Base-by-base conservation (phyloP, 306 rosid species). In the Corylus heterophylla region DNA sequence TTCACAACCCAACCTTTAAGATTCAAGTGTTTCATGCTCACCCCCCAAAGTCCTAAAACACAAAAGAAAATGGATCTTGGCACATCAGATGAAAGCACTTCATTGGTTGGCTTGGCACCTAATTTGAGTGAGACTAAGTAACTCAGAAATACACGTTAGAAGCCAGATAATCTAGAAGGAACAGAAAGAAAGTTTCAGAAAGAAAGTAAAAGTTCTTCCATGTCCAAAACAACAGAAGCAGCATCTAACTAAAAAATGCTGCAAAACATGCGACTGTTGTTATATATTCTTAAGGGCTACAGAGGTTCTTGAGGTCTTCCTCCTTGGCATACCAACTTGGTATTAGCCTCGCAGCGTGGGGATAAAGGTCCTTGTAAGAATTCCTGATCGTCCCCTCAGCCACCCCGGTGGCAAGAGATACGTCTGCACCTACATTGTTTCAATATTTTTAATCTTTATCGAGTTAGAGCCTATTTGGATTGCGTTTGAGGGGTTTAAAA, bases 311-410 rank as follows among this genome's bases (percentile, higher is more conserved):
- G 69, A 93, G 79, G 87, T 89, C 96, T 84, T 88, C 97, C 74
- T 89, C 98, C 73, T 88, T 90, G 8, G 97, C 99, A 81, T 90
- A 95, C 93, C 98, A 93, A 82, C 75, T 78, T 9, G 99, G 99
- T 79, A 93, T 91, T 78, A 93, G 92, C 87, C 90, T 95, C 22
- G 94, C 88, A 70, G 89, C 97, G 78, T 91, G 90, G 8, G 97
- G 99, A 61, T 90, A 81, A 4, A 95, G 96, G 81, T 95, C 98
- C 84, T 93, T 93, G 85, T 91, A 91, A 3, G 98, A 93, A 81
- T 93, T 95, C 80, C 94, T 89, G 77, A 93, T 95, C 55, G 99
- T 93, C 75, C 96, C 99, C 87, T 95, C 99, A 20, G 99, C 98
- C 35, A 95, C 97, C 71, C 99, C 99, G 1, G 98, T 90, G 27